A percentile compares a stretch with the other conserved stretches of the same genome.
Evolutionary conservation across 257 asterid genomes (phyloP).

Genomic region (Plectranthus barbatus): DNA sequence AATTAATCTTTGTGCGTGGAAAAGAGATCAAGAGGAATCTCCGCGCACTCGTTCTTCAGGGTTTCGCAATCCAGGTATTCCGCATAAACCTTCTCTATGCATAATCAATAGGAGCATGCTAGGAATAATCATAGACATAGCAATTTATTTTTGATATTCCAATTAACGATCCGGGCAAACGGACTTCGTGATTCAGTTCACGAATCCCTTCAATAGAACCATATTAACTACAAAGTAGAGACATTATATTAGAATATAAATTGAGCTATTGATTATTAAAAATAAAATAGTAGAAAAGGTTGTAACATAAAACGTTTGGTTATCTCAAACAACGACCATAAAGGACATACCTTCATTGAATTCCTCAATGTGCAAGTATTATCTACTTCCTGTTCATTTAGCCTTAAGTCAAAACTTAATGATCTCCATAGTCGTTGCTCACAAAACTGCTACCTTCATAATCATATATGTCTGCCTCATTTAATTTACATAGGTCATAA

Average conservation of each 20-base stretch:
- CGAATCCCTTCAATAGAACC: too few species aligned
- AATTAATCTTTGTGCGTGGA: too few species aligned
- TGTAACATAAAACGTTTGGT: not conserved
- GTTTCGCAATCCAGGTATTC: too few species aligned
- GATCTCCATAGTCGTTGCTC: constrained; percentile 53
- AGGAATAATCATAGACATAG: too few species aligned
- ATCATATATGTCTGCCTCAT: constrained; percentile 36
- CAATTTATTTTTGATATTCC: too few species aligned
- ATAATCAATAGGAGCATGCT: too few species aligned
- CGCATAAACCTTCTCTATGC: too few species aligned
- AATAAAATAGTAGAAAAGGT: not conserved
- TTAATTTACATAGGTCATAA: constrained; percentile 53
- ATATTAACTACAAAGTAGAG: not conserved
- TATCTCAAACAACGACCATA: constrained; percentile 2
- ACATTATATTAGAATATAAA: not conserved
- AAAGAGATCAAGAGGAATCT: too few species aligned
- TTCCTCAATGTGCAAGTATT: constrained; percentile 36
- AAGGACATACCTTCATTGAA: constrained; percentile 58
- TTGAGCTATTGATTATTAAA: not conserved
- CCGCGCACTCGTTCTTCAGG: too few species aligned
- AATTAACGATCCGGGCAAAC: too few species aligned
- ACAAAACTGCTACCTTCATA: constrained; percentile 48
- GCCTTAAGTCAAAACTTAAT: constrained; percentile 63
- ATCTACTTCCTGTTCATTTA: constrained; percentile 49
- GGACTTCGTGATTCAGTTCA: too few species aligned